Base-by-base conservation (phyloP, 768 basidiomycete species). In the Fistulinella prunicolor region DNA sequence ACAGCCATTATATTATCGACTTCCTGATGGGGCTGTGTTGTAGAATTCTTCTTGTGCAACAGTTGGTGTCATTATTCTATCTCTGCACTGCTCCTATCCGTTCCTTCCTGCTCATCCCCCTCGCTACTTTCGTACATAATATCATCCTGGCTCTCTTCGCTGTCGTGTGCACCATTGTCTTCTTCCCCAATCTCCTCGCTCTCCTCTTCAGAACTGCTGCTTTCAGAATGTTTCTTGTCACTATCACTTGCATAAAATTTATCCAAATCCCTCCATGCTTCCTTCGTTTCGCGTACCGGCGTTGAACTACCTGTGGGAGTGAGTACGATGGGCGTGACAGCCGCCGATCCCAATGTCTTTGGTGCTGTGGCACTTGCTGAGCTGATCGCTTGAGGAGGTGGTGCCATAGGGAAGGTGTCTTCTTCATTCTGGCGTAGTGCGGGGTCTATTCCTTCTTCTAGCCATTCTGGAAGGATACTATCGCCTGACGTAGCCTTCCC, bases 381-480 rank as follows among this genome's bases (percentile, higher is more conserved):
- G n/a, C 73, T 74, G 37, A 79, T 67, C 2, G 76, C 73, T 28
- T 69, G 68, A 17, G 65, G 61, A 8, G 60, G 61, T 19, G 69
- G 63, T 26, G 66, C 62, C 20, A 36, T 24, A 2, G 55, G 59
- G n/a, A 60, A 59, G 1, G 55, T 55, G 47, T 86, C 85, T 9
- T 85, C 83, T 38, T 77, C 79, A 17, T 70, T 73, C 51, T 92
- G 86, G 49, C 94, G 78, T 47, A 97, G 67, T 0, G 78, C 73
- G 1, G 88, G 70, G 55, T 93, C 89, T 4, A 89, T 89, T 0
- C 92, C 93, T 46, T 80, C 75, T 64, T 94, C 91, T 6, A 88
- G 74, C 94, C 94, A 96, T 57, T 91, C 90, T 0, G 91, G 89
- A 0, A 95, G 66, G 47, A 72, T 42, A 26, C 64, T 71, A 23